phyloP scores from a whole-genome alignment of 2,329 filamentous ascomycete genomes.

The Aspergillus fructus region DNA sequence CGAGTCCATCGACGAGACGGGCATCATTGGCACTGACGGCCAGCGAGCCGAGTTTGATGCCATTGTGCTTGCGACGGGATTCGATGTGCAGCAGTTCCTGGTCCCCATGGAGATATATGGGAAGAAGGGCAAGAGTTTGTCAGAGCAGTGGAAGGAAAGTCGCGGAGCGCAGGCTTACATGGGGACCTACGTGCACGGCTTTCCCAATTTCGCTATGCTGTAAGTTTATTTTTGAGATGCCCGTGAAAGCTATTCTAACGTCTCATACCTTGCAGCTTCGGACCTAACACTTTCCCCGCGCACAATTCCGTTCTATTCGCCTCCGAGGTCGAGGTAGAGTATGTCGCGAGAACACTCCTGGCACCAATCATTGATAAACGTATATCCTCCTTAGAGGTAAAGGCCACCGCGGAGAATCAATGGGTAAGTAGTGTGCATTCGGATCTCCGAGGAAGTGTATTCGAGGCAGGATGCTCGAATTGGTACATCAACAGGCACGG shows the following conservation, averaged over 20 bases:
- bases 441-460: conserved; percentile 34
- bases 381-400: conserved; percentile 25
- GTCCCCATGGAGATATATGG: conserved; percentile 34
- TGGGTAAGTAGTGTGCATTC: conserved; percentile 32
- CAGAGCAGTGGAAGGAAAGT: conserved; percentile 27
- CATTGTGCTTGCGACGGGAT: conserved; percentile 38
- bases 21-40: conserved; percentile 15
- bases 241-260: no score
- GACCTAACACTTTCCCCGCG: conserved; percentile 30
- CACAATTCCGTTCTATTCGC: conserved; percentile 35
- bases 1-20: conserved; percentile 13
- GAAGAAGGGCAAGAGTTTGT: conserved; percentile 18
- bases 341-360: conserved; percentile 29
- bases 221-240: no score
- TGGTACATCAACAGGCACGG: conserved; percentile 44
- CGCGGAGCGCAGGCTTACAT: conserved; percentile 33
- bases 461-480: conserved; percentile 40
- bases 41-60: conserved; percentile 24
- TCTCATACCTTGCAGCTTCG: neutral
- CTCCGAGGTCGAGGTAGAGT: conserved; percentile 31
- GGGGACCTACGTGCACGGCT: conserved; percentile 26
- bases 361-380: conserved; percentile 33
- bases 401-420: conserved; percentile 23
- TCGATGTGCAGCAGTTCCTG: conserved; percentile 36
- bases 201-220: conserved; percentile 28